Base-by-base conservation (phyloP, 495 filamentous ascomycete species). In the Penicillium alfredii region DNA sequence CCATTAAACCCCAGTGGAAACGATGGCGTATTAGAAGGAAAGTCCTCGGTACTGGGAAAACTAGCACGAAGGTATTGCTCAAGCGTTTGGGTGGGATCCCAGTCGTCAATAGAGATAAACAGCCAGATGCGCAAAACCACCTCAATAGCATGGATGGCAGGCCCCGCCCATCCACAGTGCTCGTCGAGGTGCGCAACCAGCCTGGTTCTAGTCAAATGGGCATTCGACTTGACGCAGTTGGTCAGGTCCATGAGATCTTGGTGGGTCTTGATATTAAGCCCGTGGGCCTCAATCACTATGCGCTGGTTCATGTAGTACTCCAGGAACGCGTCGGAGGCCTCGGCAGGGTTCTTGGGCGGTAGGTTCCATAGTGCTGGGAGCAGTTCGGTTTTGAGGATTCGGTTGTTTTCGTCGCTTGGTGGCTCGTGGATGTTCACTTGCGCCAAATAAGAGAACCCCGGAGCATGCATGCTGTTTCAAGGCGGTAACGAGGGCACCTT, bases 1-100 rank as follows among this genome's bases (percentile, higher is more conserved):
- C 22, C 29, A 22, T 45, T 45, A 23, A 45, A 45, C 11, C 12
- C 21, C 6, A 39, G 25, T 14, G 42, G 30, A 17, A 45, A 30
- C 5, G 32, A 29, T 8, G 20, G 9, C 8, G 25, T n/a, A n/a
- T n/a, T n/a, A n/a, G n/a, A 35, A 34, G 33, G n/a, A 14, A 19
- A 27, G n/a, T 33, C 15, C 11, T 16, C 17, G 28, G 5, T 20
- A 12, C 9, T 20, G n/a, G 42, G 35, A 21, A 39, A 38, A 8
- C 21, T 8, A 2, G 5, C 9, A 13, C 8, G 4, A 28, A 45
- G 17, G 25, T 32, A 45, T n/a, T 45, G 27, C 22, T 45, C 18
- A 9, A 45, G 42, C 13, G 42, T 17, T 13, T 34, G 42, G 11
- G 14, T 10, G 8, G 10, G 9, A 4, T 26, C 27, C 42, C 42